Conservation (phyloP, 1,284 basidiomycete genomes). For the Takashimella koratensis region DNA sequence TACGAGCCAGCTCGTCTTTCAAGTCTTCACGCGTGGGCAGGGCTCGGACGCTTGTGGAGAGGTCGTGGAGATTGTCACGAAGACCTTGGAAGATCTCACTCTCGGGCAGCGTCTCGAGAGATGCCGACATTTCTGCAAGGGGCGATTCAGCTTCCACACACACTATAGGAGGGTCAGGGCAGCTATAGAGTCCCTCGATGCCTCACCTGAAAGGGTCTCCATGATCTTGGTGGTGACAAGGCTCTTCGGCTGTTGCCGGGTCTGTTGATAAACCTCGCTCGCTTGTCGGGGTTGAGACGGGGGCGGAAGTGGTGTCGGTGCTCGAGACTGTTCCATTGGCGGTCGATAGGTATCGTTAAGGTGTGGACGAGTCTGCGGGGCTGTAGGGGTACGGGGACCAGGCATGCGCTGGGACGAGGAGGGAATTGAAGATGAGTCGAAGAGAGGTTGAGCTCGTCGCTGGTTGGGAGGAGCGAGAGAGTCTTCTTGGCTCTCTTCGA, state of each 20-base stretch:
- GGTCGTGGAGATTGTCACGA: slow-evolving; percentile 30
- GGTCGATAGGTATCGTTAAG: no score
- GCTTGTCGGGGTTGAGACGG: neutral
- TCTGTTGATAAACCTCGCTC: neutral
- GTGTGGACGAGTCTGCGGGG: no score
- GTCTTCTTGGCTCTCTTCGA: no score
- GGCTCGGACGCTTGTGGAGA: slow-evolving; percentile 20
- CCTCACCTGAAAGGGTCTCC: slow-evolving; percentile 3
- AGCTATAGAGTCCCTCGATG: no score
- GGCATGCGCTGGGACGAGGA: neutral
- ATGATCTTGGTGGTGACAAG: neutral
- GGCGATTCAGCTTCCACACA: no score
- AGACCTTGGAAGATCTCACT: no score
- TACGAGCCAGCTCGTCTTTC: slow-evolving; percentile 30
- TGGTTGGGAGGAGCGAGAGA: no score
- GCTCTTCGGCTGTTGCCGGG: neutral
- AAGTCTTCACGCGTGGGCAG: slow-evolving; percentile 32
- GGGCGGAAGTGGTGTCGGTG: neutral
- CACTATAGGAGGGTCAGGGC: no score
- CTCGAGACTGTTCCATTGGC: neutral
- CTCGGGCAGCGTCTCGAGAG: no score
- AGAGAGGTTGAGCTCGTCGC: no score
- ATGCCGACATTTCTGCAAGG: no score
- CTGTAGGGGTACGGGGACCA: no score
- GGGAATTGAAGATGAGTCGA: neutral